Percentiles rank a stretch among this genome's conserved stretches.
These are phyloP conservation scores for Hemisphaericaspora xylanilytica DNA, from an alignment of 1,139 yeast genomes.

Conservation along the genomic window DNA sequence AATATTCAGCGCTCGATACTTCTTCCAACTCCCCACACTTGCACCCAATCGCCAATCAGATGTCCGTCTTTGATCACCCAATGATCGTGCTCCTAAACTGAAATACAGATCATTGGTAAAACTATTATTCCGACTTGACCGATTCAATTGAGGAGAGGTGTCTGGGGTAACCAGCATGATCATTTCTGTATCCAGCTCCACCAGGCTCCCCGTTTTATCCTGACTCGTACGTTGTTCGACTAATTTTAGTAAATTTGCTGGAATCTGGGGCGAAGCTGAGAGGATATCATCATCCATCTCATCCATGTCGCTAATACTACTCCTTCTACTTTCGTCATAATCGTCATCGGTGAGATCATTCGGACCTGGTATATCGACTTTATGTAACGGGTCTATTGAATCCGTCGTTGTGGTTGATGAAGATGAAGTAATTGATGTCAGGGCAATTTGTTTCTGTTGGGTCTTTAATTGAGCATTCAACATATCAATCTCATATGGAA, in stretches of 20 bases:
- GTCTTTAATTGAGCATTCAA: conserved; percentile 14
- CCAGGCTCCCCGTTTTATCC: conserved; percentile 17
- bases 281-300: conserved; percentile 51
- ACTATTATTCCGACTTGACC: conserved; percentile 26
- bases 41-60: conserved; percentile 28
- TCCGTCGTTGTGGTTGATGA: not conserved
- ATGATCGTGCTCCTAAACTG: conserved; percentile 21
- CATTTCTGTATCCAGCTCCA: conserved; percentile 18
- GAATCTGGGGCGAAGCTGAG: conserved; percentile 68
- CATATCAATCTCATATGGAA: conserved; percentile 41
- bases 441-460: conserved; percentile 11
- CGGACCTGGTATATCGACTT: conserved; percentile 13
- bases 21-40: conserved; percentile 15
- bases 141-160: conserved; percentile 27
- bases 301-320: conserved; percentile 36
- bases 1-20: conserved; percentile 25
- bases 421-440: conserved; percentile 1
- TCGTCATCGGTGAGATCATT: conserved; percentile 18
- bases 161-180: conserved; percentile 25
- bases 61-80: conserved; percentile 32
- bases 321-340: conserved; percentile 20
- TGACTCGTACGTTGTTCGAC: conserved; percentile 50
- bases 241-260: conserved; percentile 53
- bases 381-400: not conserved
- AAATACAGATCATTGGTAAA: conserved; percentile 21